phyloP scores from a whole-genome alignment of 164 flowering plant species.

The Kalanchoe fedtschenkoi region DNA sequence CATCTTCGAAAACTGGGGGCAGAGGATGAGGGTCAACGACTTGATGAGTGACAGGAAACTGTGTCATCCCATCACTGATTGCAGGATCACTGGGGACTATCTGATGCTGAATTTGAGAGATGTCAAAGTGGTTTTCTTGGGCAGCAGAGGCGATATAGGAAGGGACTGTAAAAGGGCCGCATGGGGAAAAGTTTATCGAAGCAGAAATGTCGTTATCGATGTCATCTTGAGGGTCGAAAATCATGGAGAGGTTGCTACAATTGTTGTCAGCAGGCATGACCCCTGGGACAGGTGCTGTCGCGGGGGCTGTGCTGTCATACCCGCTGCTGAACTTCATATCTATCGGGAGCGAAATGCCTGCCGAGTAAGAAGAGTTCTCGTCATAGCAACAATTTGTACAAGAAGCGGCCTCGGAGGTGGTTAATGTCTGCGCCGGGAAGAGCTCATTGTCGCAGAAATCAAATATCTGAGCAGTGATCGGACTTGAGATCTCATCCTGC shows the following conservation, averaged over 20 bases:
- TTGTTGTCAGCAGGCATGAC: slow-evolving; percentile 12
- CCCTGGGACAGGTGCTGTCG: background rate
- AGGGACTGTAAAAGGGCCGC: slow-evolving; percentile 27
- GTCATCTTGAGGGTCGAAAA: slow-evolving; percentile 43
- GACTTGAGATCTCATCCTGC: slow-evolving; percentile 68
- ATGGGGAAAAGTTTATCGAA: slow-evolving; percentile 37
- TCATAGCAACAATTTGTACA: slow-evolving; percentile 55
- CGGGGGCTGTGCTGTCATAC: slow-evolving; percentile 6
- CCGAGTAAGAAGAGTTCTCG: slow-evolving; percentile 39
- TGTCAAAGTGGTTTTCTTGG: slow-evolving; percentile 37
- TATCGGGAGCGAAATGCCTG: slow-evolving; percentile 22
- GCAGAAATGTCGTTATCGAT: slow-evolving; percentile 51
- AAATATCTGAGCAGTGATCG: slow-evolving; percentile 46
- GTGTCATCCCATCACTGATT: slow-evolving; percentile 15
- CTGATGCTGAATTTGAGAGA: slow-evolving; percentile 27
- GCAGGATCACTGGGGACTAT: slow-evolving; percentile 14
- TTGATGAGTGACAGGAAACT: slow-evolving; percentile 17
- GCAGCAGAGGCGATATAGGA: slow-evolving; percentile 5
- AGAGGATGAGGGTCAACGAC: slow-evolving; percentile 17
- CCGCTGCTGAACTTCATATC: slow-evolving; percentile 20
- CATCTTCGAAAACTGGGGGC: slow-evolving; percentile 39
- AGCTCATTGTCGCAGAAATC: slow-evolving; percentile 59
- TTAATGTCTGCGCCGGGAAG: slow-evolving; percentile 48
- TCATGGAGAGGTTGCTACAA: slow-evolving; percentile 26
- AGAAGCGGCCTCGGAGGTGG: slow-evolving; percentile 63